Evolutionary conservation across 1,284 basidiomycete species (phyloP).

Genomic region (Apiotrichum brassicae): DNA sequence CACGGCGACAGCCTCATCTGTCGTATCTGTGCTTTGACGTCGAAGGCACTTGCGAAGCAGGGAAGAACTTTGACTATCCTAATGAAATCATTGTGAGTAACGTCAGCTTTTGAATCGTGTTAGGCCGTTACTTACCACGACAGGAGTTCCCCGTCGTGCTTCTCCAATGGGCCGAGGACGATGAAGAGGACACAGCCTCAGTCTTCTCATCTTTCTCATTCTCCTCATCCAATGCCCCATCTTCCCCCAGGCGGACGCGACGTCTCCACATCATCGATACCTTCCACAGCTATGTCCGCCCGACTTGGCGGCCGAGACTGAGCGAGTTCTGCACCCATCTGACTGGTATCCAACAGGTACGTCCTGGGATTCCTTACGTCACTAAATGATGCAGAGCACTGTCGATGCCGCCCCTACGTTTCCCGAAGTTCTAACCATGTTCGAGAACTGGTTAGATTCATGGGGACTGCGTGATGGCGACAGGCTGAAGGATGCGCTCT

Average conservation of each 20-base stretch:
- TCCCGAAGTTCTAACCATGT: conserved; percentile 58
- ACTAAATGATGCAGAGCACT: conserved; percentile 56
- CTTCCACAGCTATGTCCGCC: conserved; percentile 82
- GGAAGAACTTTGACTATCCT: conserved; percentile 62
- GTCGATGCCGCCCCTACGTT: conserved; percentile 75
- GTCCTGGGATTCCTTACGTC: conserved; percentile 17
- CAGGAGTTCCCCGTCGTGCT: conserved; percentile 59
- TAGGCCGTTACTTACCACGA: too few relatives aligned
- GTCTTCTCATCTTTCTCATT: not conserved
- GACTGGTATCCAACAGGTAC: conserved; percentile 86
- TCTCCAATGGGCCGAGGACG: conserved; percentile 68
- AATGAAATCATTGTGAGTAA: conserved; percentile 88
- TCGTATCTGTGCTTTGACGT: conserved; percentile 55
- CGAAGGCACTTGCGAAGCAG: conserved; percentile 77
- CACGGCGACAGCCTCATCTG: conserved; percentile 32
- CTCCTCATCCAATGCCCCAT: not conserved
- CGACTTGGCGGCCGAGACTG: conserved; percentile 74
- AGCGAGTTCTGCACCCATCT: conserved; percentile 76
- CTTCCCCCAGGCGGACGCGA: not conserved
- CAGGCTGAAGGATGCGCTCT: conserved; percentile 42
- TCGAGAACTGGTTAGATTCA: conserved; percentile 60
- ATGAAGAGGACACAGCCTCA: conserved; percentile 27
- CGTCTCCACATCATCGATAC: conserved; percentile 49
- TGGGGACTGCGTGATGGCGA: conserved; percentile 46
- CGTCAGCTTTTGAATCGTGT: too few relatives aligned